phyloP scores from a whole-genome alignment of 257 asterid genomes.

The Solanum peruvianum region DNA sequence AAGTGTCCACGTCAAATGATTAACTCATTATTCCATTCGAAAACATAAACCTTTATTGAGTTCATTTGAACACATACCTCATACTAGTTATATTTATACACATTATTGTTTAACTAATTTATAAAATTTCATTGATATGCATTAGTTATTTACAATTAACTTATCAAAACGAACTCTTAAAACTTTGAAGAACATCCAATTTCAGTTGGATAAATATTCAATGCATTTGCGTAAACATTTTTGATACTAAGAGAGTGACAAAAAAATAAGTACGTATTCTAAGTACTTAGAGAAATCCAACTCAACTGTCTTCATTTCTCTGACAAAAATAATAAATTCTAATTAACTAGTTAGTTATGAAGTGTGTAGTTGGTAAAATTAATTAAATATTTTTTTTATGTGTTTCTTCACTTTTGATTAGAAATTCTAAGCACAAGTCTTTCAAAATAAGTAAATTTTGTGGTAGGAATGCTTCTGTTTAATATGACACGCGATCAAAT shows the following conservation, averaged over 20 bases:
- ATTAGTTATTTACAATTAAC: not conserved
- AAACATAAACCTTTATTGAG: not conserved
- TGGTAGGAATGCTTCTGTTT: not conserved
- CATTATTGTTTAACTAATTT: not conserved
- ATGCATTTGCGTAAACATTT: not conserved
- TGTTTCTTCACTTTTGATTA: not conserved
- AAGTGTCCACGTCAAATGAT: not conserved
- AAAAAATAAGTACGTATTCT: not conserved
- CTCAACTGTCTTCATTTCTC: not conserved
- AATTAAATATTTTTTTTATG: not conserved
- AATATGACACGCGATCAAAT: rapidly evolving
- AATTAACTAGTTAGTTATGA: not conserved
- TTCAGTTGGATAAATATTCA: not conserved
- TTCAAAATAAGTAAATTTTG: not conserved
- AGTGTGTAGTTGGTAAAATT: not conserved
- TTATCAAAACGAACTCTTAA: not conserved
- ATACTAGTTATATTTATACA: not conserved
- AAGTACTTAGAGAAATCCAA: not conserved
- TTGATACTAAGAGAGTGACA: not conserved
- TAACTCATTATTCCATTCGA: not conserved
- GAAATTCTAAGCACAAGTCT: rapidly evolving
- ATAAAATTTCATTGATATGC: not conserved
- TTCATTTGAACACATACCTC: not conserved
- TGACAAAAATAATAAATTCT: not conserved
- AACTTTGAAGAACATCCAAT: not conserved